These are phyloP conservation scores for Paracorniculantispora psalliotae DNA, from an alignment of 2,329 filamentous ascomycete species.

Conservation along the genomic window DNA sequence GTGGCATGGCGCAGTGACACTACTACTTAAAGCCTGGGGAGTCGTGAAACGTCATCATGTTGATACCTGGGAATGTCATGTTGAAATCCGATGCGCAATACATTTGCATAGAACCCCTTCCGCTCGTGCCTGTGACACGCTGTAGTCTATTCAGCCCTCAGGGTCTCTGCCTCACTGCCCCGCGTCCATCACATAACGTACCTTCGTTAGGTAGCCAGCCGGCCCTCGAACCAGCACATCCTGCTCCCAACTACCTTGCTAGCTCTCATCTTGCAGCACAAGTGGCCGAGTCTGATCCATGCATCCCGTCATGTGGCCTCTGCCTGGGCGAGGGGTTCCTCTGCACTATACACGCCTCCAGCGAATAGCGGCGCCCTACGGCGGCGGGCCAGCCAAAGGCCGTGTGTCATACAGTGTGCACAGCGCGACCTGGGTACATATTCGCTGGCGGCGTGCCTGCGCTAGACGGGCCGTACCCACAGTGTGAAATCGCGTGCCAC, in stretches of 20 bases:
- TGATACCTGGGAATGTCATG: background rate
- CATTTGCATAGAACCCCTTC: background rate
- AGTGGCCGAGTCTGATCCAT: conserved; percentile 10
- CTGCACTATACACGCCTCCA: background rate
- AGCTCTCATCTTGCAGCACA: background rate
- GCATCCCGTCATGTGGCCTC: conserved; percentile 12
- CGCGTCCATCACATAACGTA: background rate
- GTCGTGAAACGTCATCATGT: conserved; percentile 1
- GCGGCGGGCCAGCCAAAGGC: background rate
- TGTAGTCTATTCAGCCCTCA: background rate
- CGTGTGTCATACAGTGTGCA: conserved; percentile 2
- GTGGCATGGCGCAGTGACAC: background rate
- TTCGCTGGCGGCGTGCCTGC: background rate
- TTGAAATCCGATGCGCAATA: background rate
- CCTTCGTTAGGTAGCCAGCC: too few relatives aligned
- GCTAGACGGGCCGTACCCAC: background rate
- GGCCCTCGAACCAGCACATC: background rate
- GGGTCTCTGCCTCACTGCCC: background rate
- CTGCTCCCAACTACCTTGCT: background rate
- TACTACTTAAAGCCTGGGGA: background rate
- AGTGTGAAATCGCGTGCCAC: conserved; percentile 2
- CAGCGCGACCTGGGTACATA: background rate
- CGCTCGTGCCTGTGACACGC: background rate
- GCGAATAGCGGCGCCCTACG: conserved; percentile 1
- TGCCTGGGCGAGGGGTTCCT: conserved; percentile 5